Percentiles rank a stretch among this genome's conserved stretches.
phyloP scores from a whole-genome alignment of 306 rosid species.

The Sicyos edulis region DNA sequence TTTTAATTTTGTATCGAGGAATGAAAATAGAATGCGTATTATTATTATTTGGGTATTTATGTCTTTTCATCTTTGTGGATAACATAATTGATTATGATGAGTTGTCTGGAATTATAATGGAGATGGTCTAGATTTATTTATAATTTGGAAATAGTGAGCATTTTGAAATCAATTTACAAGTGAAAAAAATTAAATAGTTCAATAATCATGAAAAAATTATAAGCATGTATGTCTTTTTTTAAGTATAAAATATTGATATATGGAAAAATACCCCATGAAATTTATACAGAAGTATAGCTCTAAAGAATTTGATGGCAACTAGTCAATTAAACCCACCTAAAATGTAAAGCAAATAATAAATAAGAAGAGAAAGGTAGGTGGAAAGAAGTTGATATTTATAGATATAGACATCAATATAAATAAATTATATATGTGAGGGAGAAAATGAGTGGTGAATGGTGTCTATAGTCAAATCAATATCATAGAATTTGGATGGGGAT shows the following conservation, averaged over 20 bases:
- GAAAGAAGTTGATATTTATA: constrained; percentile 1
- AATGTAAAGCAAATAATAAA: background rate
- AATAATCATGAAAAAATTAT: too few relatives aligned
- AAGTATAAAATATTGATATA: too few relatives aligned
- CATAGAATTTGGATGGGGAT: background rate
- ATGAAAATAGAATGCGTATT: background rate
- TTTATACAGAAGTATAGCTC: too few relatives aligned
- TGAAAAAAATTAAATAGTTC: too few relatives aligned
- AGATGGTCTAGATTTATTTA: background rate
- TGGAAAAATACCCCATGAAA: too few relatives aligned
- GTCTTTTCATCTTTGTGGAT: background rate
- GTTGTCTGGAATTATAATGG: background rate
- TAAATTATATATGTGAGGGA: too few relatives aligned
- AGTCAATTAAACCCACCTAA: background rate
- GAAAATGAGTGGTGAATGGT: background rate
- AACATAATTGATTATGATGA: background rate
- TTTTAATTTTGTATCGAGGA: background rate
- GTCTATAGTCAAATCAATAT: constrained; percentile 7
- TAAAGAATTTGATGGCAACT: background rate
- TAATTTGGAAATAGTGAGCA: background rate
- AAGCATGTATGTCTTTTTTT: too few relatives aligned
- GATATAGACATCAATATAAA: background rate
- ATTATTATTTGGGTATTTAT: background rate
- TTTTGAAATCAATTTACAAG: background rate
- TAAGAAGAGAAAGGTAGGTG: background rate